Conservation (phyloP, 1,139 yeast genomes). For the Candida labiduridarum region DNA sequence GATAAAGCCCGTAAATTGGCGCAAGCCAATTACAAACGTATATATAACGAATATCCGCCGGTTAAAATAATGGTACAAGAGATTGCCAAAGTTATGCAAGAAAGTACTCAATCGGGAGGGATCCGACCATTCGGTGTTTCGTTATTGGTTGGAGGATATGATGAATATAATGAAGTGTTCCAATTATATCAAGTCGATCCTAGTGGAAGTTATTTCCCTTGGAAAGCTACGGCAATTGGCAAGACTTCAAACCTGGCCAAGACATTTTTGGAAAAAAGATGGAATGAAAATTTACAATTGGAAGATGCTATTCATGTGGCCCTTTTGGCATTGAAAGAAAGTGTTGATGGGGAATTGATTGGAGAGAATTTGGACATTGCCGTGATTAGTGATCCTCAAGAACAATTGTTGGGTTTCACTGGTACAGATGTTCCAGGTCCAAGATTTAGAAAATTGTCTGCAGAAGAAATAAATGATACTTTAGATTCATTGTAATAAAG, state of each 20-base stretch:
- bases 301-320: slow-evolving; percentile 99
- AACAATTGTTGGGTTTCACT: slow-evolving; percentile 76
- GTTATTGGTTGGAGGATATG: slow-evolving; percentile 90
- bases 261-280: slow-evolving; percentile 95
- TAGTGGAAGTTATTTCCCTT: slow-evolving; percentile 97
- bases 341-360: slow-evolving; percentile 97
- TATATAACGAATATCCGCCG: slow-evolving; percentile 96
- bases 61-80: slow-evolving; percentile 93
- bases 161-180: slow-evolving; percentile 71
- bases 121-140: slow-evolving; percentile 98
- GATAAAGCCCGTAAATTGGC: slow-evolving; percentile 93
- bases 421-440: slow-evolving; percentile 89
- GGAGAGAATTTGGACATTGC: slow-evolving; percentile 96
- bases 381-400: slow-evolving; percentile 82
- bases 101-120: slow-evolving; percentile 97
- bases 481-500: slow-evolving; percentile 73
- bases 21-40: slow-evolving; percentile 88
- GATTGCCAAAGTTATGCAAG: slow-evolving; percentile 95
- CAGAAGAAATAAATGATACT: slow-evolving; percentile 95
- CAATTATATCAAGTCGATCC: slow-evolving; percentile 97
- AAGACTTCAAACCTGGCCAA: slow-evolving; percentile 93
- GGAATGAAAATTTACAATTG: slow-evolving; percentile 94
- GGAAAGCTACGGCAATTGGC: slow-evolving; percentile 99
- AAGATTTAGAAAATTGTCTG: slow-evolving; percentile 77
- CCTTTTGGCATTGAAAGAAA: slow-evolving; percentile 87